Conservation (phyloP, 1,284 basidiomycete species). For the Ustilago sp. region DNA sequence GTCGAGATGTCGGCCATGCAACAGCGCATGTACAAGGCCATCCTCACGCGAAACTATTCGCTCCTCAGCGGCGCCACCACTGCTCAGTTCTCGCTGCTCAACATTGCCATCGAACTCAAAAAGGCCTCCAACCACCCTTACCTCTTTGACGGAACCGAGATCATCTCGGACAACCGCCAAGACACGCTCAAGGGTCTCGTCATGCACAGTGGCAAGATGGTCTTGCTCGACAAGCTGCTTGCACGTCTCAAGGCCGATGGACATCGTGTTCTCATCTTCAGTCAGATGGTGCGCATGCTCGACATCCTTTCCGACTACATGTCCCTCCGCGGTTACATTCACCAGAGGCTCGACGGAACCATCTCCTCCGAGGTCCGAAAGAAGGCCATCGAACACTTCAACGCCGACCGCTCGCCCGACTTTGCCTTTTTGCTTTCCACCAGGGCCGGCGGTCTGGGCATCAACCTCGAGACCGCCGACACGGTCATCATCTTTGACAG, state of each 20-base stretch:
- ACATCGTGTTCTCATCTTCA: slow-evolving; percentile 74
- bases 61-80: slow-evolving; percentile 84
- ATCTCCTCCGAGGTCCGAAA: slow-evolving; percentile 84
- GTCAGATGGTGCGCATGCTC: slow-evolving; percentile 98
- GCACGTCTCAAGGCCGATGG: slow-evolving; percentile 71
- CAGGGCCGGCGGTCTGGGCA: slow-evolving; percentile 95
- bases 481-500: slow-evolving; percentile 99
- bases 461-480: slow-evolving; percentile 92
- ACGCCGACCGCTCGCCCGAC: slow-evolving; percentile 80
- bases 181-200: slow-evolving; percentile 75
- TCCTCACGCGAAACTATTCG: slow-evolving; percentile 94
- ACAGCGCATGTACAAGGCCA: slow-evolving; percentile 99
- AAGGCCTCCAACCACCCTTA: slow-evolving; percentile 85
- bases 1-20: slow-evolving; percentile 98
- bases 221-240: slow-evolving; percentile 71
- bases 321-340: slow-evolving; percentile 84
- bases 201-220: slow-evolving; percentile 73
- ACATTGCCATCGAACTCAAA: slow-evolving; percentile 70
- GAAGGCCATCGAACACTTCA: slow-evolving; percentile 83
- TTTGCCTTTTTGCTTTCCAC: slow-evolving; percentile 75
- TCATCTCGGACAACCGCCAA: slow-evolving; percentile 79
- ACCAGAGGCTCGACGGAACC: slow-evolving; percentile 82
- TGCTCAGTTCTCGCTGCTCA: slow-evolving; percentile 81
- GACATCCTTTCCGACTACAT: slow-evolving; percentile 99
- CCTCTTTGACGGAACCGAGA: slow-evolving; percentile 95